A percentile compares a stretch with the other conserved stretches of the same genome.
Evolutionary conservation across 345 rosid species (phyloP).

Genomic region (Citrus maxima): DNA sequence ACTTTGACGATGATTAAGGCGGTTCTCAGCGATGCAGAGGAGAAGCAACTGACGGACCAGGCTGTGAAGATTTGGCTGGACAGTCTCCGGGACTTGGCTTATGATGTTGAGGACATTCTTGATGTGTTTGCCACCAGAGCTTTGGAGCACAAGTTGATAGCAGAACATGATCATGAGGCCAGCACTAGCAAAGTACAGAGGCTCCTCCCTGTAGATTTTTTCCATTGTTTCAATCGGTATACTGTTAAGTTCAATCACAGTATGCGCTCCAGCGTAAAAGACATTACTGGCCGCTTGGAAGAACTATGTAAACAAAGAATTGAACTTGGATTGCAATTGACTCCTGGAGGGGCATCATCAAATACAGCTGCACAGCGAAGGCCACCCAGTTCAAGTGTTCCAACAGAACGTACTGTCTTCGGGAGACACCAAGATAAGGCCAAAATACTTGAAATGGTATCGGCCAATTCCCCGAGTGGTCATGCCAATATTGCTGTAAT

Average conservation of each 20-base stretch:
- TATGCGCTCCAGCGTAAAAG: background rate
- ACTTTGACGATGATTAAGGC: background rate
- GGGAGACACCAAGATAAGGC: background rate
- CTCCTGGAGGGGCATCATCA: no score
- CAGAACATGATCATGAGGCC: background rate
- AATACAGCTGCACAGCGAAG: no score
- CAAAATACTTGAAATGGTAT: background rate
- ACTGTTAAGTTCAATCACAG: background rate
- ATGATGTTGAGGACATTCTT: background rate
- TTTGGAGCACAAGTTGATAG: background rate
- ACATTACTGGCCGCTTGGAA: background rate
- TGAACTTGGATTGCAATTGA: background rate
- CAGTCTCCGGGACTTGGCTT: background rate
- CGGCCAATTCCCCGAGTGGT: background rate
- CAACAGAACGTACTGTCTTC: background rate
- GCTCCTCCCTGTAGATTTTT: background rate
- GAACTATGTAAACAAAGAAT: background rate
- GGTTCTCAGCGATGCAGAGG: background rate
- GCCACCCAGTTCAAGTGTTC: background rate
- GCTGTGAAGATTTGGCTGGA: background rate
- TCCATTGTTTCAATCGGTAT: background rate
- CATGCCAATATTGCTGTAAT: background rate
- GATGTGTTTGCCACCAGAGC: background rate
- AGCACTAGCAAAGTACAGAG: background rate
- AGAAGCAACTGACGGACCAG: background rate